These are phyloP conservation scores for Gaeumannomyces tritici DNA, from an alignment of 2,329 filamentous ascomycete genomes.

Conservation along the genomic window DNA sequence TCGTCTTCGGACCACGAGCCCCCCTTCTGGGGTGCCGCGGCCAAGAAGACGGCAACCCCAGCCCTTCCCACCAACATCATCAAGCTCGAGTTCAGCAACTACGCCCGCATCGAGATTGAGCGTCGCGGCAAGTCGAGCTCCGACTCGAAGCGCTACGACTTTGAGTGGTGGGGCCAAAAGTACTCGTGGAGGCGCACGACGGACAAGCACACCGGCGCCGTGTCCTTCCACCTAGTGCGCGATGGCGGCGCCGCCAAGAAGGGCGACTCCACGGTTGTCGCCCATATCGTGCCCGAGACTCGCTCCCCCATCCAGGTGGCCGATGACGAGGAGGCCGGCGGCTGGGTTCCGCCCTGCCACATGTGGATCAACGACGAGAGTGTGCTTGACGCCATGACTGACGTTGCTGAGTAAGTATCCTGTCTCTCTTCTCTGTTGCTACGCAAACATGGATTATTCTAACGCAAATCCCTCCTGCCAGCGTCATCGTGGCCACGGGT, in stretches of 20 bases:
- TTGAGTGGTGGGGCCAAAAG: constrained; percentile 82
- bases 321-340: constrained; percentile 68
- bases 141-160: constrained; percentile 70
- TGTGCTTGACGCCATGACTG: constrained; percentile 60
- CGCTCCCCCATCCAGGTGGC: constrained; percentile 60
- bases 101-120: constrained; percentile 79
- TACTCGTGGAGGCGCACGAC: constrained; percentile 76
- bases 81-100: constrained; percentile 94
- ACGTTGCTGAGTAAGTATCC: constrained; percentile 71
- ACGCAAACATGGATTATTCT: not conserved
- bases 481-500: constrained; percentile 83
- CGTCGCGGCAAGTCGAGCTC: constrained; percentile 55
- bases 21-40: constrained; percentile 4
- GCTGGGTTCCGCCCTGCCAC: constrained; percentile 83
- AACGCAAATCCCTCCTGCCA: constrained; percentile 22
- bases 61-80: constrained; percentile 59
- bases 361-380: constrained; percentile 78
- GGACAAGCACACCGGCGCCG: constrained; percentile 56
- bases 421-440: not conserved
- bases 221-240: constrained; percentile 73
- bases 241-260: constrained; percentile 36
- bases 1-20: constrained; percentile 23
- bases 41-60: constrained; percentile 21
- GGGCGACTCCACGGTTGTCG: constrained; percentile 45
- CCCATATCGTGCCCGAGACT: constrained; percentile 76